A percentile compares a stretch with the other conserved stretches of the same genome.
Evolutionary conservation across 2,329 filamentous ascomycete species (phyloP).

Genomic region (Colletotrichum sp.): DNA sequence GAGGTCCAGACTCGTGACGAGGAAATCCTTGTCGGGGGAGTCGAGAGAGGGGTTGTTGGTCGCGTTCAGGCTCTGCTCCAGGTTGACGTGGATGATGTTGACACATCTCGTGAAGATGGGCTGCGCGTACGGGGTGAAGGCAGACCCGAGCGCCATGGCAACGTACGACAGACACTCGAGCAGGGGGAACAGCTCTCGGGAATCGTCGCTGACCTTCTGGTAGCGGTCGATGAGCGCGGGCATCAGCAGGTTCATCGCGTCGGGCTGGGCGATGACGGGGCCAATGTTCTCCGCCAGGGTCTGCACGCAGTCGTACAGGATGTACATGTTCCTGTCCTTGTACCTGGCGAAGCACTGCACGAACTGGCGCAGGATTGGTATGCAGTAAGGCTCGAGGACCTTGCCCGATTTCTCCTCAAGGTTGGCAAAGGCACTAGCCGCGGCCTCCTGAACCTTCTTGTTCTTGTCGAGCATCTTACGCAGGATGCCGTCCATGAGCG

Average conservation of each 20-base stretch:
- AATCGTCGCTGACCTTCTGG: conserved; percentile 85
- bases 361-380: conserved; percentile 90
- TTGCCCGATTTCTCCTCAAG: conserved; percentile 91
- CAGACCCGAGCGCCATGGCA: conserved; percentile 80
- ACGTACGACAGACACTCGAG: conserved; percentile 98
- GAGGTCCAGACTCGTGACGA: conserved; percentile 93
- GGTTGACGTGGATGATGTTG: conserved; percentile 88
- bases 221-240: conserved; percentile 89
- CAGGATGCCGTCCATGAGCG: conserved; percentile 96
- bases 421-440: conserved; percentile 93
- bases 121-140: conserved; percentile 83
- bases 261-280: conserved; percentile 76
- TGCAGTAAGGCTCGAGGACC: conserved; percentile 82
- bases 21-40: conserved; percentile 92
- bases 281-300: conserved; percentile 93
- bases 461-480: conserved; percentile 95
- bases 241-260: conserved; percentile 88
- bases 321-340: conserved; percentile 99
- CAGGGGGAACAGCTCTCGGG: conserved; percentile 90
- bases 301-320: conserved; percentile 97
- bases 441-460: conserved; percentile 97
- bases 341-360: conserved; percentile 92
- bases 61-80: conserved; percentile 79
- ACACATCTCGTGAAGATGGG: conserved; percentile 89
- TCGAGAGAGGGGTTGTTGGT: conserved; percentile 73